Conservation (phyloP, 78 protist species). For the Trichosphaerium sp. region DNA sequence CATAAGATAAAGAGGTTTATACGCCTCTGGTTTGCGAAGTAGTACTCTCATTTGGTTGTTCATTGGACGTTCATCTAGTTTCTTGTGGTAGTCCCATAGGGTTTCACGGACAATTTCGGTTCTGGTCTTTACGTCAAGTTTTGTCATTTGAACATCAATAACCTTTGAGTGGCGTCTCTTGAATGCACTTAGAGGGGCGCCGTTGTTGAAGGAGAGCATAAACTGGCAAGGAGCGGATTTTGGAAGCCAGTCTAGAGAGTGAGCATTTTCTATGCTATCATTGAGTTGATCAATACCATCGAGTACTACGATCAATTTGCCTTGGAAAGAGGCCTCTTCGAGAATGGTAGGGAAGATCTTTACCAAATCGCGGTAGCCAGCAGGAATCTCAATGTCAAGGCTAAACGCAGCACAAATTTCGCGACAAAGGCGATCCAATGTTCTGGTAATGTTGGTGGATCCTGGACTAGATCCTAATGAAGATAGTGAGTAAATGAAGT, state of each 20-base stretch:
- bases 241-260: slow-evolving; percentile 47
- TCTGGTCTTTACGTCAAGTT: slow-evolving; percentile 28
- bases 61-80: slow-evolving; percentile 38
- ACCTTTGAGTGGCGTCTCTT: slow-evolving; percentile 6
- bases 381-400: not conserved
- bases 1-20: not conserved
- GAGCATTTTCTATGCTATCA: slow-evolving; percentile 26
- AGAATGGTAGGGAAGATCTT: not conserved
- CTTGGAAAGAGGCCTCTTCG: slow-evolving; percentile 6
- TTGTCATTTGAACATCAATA: slow-evolving; percentile 1
- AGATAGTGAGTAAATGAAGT: not conserved
- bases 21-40: slow-evolving; percentile 1
- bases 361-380: not conserved
- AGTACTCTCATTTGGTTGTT: slow-evolving; percentile 25
- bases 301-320: slow-evolving; percentile 19
- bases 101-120: not conserved
- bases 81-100: slow-evolving; percentile 40
- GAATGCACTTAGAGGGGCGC: slow-evolving; percentile 2
- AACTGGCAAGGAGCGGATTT: not conserved
- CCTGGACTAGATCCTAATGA: slow-evolving; percentile 4
- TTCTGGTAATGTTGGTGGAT: slow-evolving; percentile 5
- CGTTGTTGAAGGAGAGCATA: slow-evolving; percentile 10
- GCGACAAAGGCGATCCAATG: not conserved
- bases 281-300: slow-evolving; percentile 58
- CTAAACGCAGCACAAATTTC: slow-evolving; percentile 1